These are phyloP conservation scores for Nyssa sinensis DNA, from an alignment of 148 eudicot species.

Conservation along the genomic window DNA sequence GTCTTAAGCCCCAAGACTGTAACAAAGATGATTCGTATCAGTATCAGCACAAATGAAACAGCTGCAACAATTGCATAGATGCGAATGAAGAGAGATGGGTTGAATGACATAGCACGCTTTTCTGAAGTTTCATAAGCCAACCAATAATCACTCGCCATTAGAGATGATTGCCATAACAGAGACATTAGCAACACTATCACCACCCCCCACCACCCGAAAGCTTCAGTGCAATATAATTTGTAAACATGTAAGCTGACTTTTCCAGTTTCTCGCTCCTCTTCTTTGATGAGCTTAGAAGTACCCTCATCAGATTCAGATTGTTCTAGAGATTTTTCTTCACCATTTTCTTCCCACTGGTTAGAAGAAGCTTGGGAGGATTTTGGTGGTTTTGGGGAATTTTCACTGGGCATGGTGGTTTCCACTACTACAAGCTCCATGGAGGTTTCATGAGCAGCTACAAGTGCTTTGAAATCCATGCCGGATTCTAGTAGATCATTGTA, in stretches of 20 bases:
- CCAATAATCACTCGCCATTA: constrained; percentile 89
- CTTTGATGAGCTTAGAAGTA: constrained; percentile 77
- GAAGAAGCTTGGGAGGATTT: constrained; percentile 34
- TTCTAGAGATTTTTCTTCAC: constrained; percentile 27
- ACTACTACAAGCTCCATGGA: constrained; percentile 93
- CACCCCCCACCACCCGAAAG: constrained; percentile 92
- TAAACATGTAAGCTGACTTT: constrained; percentile 67
- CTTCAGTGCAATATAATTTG: constrained; percentile 79
- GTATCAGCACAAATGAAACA: constrained; percentile 47
- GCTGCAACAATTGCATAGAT: constrained; percentile 60
- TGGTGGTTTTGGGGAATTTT: constrained; percentile 31
- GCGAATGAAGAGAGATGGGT: constrained; percentile 62
- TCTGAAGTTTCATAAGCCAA: constrained; percentile 82
- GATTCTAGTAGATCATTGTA: constrained; percentile 55
- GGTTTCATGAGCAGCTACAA: constrained; percentile 81
- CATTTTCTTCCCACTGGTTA: constrained; percentile 36
- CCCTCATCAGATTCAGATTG: constrained; percentile 38
- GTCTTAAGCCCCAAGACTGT: constrained; percentile 73
- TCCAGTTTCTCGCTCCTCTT: constrained; percentile 85
- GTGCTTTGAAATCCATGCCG: constrained; percentile 67
- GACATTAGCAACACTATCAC: constrained; percentile 40
- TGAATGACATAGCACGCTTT: constrained; percentile 44
- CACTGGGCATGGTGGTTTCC: constrained; percentile 23
- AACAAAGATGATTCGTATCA: constrained; percentile 42
- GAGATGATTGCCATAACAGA: constrained; percentile 64